Base-by-base conservation (phyloP, 2,329 filamentous ascomycete species). In the Fusarium annulatum region DNA sequence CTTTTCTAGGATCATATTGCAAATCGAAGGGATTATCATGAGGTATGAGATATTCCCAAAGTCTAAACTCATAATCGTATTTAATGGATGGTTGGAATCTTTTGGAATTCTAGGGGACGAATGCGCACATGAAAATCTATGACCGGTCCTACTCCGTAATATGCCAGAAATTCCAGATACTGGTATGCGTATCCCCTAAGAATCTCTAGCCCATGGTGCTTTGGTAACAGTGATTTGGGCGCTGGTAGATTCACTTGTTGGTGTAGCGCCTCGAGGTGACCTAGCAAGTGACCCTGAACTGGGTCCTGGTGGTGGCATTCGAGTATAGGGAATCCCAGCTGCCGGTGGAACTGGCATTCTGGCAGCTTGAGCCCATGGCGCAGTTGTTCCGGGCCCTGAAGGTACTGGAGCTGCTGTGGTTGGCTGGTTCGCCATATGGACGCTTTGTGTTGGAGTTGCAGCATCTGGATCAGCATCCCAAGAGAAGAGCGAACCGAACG, bases 401-500 rank as follows among this genome's bases (percentile, higher is more conserved):
- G 77, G 71, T n/a, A 71, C 71, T 46, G 73, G 64, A 14, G 60
- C 52, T 21, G 73, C 28, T 55, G 79, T 71, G 18, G 79, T 66
- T 14, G 89, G 88, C 70, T 91, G 89, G 74, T 86, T 90, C 23
- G 83, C 82, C 78, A 90, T 85, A 80, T 94, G 91, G 1, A 88
- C 82, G 11, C 88, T 88, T 30, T 85, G 80, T 11, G 83, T 77
- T 1, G 87, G 86, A 3, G 81, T 74, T 3, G 82, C 75, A 3
- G 92, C 91, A 61, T 88, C 84, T 0, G 91, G 91, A 78, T 95
- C 92, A 52, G 81, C 83, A 5, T 94, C 90, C 92, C 93, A 96
- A 42, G 88, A 89, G 79, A 96, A 94, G n/a, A 96, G 84, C 10
- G 91, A 92, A 33, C 94, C 94, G 75, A 96, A 96, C 6, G 88